Evolutionary conservation across 257 asterid genomes (phyloP).

Genomic region (Salvia miltiorrhiza): DNA sequence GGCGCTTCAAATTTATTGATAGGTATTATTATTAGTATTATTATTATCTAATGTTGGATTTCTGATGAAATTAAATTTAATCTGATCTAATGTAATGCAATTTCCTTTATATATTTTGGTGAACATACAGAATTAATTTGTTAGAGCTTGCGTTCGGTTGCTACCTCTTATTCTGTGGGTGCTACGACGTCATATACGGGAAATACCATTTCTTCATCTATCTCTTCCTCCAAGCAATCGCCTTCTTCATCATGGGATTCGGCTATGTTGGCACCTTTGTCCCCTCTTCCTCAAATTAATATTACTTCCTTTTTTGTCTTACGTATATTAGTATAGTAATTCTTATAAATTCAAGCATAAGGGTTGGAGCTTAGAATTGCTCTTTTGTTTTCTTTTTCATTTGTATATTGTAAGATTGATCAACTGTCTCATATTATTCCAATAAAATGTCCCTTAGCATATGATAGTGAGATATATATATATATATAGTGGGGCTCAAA

Average conservation of each 20-base stretch:
- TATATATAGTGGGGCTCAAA: too few species aligned
- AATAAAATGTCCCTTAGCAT: too few species aligned
- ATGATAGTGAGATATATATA: too few species aligned
- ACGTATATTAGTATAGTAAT: too few species aligned
- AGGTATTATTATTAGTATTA: slow-evolving; percentile 40
- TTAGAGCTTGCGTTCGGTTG: slow-evolving; percentile 54
- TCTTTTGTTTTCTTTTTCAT: too few species aligned
- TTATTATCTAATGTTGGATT: too few species aligned
- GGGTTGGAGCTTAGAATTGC: too few species aligned
- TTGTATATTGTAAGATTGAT: too few species aligned
- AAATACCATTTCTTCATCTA: slow-evolving; percentile 51
- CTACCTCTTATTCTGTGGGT: slow-evolving; percentile 73
- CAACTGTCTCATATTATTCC: too few species aligned
- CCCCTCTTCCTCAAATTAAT: slow-evolving; percentile 29
- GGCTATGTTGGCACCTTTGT: slow-evolving; percentile 74
- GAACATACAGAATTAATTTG: slow-evolving; percentile 48
- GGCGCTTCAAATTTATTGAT: slow-evolving; percentile 44
- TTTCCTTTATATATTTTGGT: background rate
- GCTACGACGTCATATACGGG: slow-evolving; percentile 65
- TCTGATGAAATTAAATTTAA: too few species aligned
- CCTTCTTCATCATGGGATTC: slow-evolving; percentile 72
- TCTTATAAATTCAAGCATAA: too few species aligned
- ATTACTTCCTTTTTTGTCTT: too few species aligned
- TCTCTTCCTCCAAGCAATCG: slow-evolving; percentile 60
- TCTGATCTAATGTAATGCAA: background rate